Evolutionary conservation across 139 green algal species (phyloP), one percentile per base, ranked within the genome.

Genomic region (Picochlorum sp.): DNA sequence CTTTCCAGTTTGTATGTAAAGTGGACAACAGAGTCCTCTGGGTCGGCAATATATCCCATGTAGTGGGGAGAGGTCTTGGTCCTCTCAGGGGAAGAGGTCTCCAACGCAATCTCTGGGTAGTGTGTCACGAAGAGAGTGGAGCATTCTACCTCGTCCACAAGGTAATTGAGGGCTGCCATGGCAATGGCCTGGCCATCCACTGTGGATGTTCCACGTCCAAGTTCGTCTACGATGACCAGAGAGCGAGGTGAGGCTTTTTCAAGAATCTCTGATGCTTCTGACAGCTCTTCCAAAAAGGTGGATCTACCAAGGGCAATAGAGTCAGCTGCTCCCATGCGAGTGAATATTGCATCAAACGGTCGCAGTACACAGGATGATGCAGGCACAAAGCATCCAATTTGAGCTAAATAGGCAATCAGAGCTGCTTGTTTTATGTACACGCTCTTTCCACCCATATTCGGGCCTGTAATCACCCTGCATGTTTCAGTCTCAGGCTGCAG

Each of bases 391-490:
- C 49, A 87, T 8, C 92, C 92, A 5, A 88, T 74, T 72, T 97
- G 92, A 2, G 92, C 92, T 83, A 98, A 83, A 60, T 96, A 82
- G 32, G 76, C 76, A 1, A 89, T 81, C 20, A 98, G 77, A 3
- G 49, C 54, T 14, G 56, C 81, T 34, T 80, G 69, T 15, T 84
- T 71, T 13, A 85, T 83, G 67, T 82, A 84, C 66, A 78, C 85
- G 26, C 58, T 80, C 82, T 95, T 95, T 71, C 88, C 90, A 32
- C 82, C 91, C 90, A 96, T 97, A 83, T 97, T 97, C 20, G 90
- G 90, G 1, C 89, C 88, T 0, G 82, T 93, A 41, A 93, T 65
- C 14, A 92, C 49, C 50, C 68, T 32, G 50, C 58, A 67, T 30
- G 58, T 45, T 15, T 44, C 56, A 4, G 54, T 47, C 46, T 32